Evolutionary conservation across 768 basidiomycete species (phyloP).

Genomic region (Termitomyces sp.): DNA sequence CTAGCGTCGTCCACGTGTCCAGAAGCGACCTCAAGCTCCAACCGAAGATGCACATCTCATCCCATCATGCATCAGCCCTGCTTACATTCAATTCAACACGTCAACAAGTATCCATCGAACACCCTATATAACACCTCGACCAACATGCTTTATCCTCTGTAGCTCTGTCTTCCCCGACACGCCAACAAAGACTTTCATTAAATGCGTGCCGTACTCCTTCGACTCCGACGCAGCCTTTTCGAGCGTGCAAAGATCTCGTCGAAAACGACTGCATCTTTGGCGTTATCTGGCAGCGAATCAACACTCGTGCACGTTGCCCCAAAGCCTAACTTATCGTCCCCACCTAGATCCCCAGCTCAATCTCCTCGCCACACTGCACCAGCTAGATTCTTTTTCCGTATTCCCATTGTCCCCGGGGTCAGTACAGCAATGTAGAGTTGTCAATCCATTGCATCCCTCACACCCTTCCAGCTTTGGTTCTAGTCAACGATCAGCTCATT

Average conservation of each 20-base stretch:
- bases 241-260: not conserved
- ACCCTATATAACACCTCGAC: not conserved
- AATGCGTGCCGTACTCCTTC: not conserved
- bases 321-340: no score
- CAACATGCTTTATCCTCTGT: no score
- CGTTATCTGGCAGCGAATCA: not conserved
- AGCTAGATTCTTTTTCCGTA: not conserved
- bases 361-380: no score
- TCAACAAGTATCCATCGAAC: not conserved
- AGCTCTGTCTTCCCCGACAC: not conserved
- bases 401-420: not conserved
- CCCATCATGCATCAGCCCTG: no score
- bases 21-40: not conserved
- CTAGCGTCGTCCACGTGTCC: not conserved
- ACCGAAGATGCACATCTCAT: not conserved
- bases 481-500: not conserved
- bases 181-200: not conserved
- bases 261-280: not conserved
- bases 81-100: not conserved
- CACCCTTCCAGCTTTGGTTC: not conserved
- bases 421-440: not conserved
- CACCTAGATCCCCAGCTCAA: not conserved
- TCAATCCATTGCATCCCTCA: not conserved
- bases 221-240: not conserved
- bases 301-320: not conserved